These are phyloP conservation scores for Colletotrichum tamarilloi DNA, from an alignment of 2,329 filamentous ascomycete species.

Conservation along the genomic window DNA sequence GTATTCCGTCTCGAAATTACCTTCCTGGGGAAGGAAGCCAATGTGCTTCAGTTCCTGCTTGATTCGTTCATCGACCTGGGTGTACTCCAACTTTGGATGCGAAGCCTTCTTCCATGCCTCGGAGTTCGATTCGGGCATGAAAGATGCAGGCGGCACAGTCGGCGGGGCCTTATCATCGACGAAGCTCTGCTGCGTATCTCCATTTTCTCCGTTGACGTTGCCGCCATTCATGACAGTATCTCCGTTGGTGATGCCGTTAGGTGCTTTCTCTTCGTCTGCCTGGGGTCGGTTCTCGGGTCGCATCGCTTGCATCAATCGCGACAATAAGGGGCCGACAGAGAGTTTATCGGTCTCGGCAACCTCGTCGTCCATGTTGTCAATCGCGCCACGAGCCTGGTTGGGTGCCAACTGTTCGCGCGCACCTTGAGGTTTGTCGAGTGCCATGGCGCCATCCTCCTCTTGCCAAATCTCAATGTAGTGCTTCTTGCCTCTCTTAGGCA, in stretches of 20 bases:
- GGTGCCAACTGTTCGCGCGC: slow-evolving; percentile 75
- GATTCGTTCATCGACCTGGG: slow-evolving; percentile 88
- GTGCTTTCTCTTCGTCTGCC: slow-evolving; percentile 65
- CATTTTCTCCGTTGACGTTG: slow-evolving; percentile 60
- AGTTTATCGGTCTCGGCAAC: slow-evolving; percentile 90
- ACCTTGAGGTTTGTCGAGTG: slow-evolving; percentile 73
- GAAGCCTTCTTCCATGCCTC: slow-evolving; percentile 84
- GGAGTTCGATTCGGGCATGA: slow-evolving; percentile 80
- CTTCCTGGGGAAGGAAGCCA: slow-evolving; percentile 81
- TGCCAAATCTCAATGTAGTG: slow-evolving; percentile 94
- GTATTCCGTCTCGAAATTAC: slow-evolving; percentile 74
- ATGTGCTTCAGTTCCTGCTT: slow-evolving; percentile 92
- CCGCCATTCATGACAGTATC: slow-evolving; percentile 62
- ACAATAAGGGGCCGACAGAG: slow-evolving; percentile 87
- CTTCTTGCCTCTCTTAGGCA: slow-evolving; percentile 85
- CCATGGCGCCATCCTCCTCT: slow-evolving; percentile 87
- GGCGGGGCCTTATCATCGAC: slow-evolving; percentile 50
- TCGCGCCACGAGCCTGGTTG: slow-evolving; percentile 85
- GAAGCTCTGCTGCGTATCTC: slow-evolving; percentile 44
- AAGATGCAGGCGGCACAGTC: slow-evolving; percentile 74
- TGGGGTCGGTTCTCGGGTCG: slow-evolving; percentile 77
- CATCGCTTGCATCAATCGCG: slow-evolving; percentile 82
- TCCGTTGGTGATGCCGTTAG: slow-evolving; percentile 63
- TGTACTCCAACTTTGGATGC: slow-evolving; percentile 83
- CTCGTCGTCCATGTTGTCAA: slow-evolving; percentile 88